Conservation (phyloP, 2,329 filamentous ascomycete genomes). For the Stromatinia cepivora region DNA sequence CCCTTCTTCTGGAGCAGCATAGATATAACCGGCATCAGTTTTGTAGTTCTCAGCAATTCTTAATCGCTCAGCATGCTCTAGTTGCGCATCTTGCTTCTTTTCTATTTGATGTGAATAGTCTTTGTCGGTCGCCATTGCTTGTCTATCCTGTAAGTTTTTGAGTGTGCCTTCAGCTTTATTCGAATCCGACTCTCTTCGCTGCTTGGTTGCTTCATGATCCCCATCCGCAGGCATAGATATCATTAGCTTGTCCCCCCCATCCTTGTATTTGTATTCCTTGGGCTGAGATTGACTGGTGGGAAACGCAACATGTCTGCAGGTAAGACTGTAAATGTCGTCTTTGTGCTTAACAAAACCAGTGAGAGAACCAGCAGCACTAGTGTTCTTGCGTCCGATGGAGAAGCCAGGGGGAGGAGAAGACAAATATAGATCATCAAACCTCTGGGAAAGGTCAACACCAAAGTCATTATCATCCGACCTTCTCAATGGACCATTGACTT, state of each 20-base stretch:
- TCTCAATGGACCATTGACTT: not conserved
- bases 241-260: not conserved
- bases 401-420: not conserved
- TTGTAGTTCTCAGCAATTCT: not conserved
- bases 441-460: too few relatives aligned
- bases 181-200: rapidly evolving
- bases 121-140: not conserved
- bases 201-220: not conserved
- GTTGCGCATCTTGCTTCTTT: too few relatives aligned
- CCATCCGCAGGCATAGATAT: not conserved
- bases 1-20: not conserved
- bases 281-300: not conserved
- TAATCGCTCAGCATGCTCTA: too few relatives aligned
- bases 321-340: not conserved
- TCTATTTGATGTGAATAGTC: not conserved
- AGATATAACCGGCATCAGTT: not conserved
- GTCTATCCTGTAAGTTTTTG: too few relatives aligned
- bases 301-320: not conserved
- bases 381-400: not conserved
- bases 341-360: not conserved
- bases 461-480: not conserved
- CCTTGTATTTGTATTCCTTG: not conserved
- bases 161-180: not conserved
- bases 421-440: too few relatives aligned
- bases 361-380: not conserved